Base-by-base conservation (phyloP, 257 asterid genomes). In the Solanum dulcamara region DNA sequence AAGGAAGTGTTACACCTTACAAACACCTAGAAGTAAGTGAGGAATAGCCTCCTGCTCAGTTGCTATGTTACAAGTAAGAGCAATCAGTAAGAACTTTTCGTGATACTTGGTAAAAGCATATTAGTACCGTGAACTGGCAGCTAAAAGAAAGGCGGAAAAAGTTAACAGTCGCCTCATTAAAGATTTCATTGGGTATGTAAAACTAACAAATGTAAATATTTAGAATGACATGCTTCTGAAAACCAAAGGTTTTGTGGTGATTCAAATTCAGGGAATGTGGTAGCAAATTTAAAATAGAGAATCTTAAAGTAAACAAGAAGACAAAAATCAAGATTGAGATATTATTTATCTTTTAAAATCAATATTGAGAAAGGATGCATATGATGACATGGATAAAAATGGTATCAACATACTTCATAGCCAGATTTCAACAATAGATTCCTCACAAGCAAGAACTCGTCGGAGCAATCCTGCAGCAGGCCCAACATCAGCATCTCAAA, bases 381-480 rank as follows among this genome's bases (percentile, higher is more conserved):
- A 59, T 81, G 85, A 82, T 60, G 26, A 60, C 55, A 82, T 37
- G 38, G 26, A 57, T 37, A 6, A 44, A 59, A 17, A 30, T 60
- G 51, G 77, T 60, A 40, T 38, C 33, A 44, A 85, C 90, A 66
- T 86, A 88, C 92, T 84, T 85, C 83, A 84, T 90, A 90, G 74
- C 90, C 91, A 87, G 77, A 84, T 50, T 83, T 74, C 35, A 81
- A 83, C 89, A 87, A 68, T 17, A 90, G 59, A 81, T 87, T 87
- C 83, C 89, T 84, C 40, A 85, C 53, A 40, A 90, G 85, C 86
- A 85, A 90, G 84, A 88, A 90, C 26, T 83, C 88, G 80, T 88
- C 70, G 30, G 90, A 88, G 55, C 81, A 88, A 32, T 84, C 92
- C 92, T 90, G 87, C 88, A 88, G 33, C 53, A 85, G 55, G 85